phyloP scores from a whole-genome alignment of 495 filamentous ascomycete genomes.

The Cairneyella variabilis region DNA sequence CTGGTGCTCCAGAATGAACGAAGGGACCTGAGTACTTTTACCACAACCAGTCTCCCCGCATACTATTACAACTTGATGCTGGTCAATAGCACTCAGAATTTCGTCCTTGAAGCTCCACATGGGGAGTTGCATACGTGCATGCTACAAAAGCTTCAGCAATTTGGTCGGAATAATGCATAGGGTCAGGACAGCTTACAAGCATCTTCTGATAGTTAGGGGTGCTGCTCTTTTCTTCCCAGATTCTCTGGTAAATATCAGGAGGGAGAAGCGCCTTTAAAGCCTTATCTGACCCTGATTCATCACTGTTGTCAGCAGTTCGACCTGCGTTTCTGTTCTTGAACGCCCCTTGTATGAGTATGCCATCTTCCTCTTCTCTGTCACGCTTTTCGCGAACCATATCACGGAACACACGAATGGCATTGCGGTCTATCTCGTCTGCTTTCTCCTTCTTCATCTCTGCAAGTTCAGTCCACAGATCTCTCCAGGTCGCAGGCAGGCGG shows the following conservation, averaged over 20 bases:
- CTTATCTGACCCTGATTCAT: constrained; percentile 38
- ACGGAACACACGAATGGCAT: constrained; percentile 56
- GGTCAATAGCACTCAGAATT: constrained; percentile 67
- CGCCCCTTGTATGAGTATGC: constrained; percentile 66
- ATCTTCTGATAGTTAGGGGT: constrained; percentile 57
- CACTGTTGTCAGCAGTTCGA: constrained; percentile 39
- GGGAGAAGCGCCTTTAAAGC: constrained; percentile 27
- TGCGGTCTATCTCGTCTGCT: constrained; percentile 64
- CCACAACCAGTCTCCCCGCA: constrained; percentile 95
- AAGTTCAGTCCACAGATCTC: constrained; percentile 82
- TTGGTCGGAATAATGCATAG: neutral
- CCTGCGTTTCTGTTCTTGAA: constrained; percentile 62
- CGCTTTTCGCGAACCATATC: constrained; percentile 53
- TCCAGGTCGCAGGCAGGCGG: constrained; percentile 73
- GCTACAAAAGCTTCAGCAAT: constrained; percentile 14
- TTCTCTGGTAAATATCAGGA: constrained; percentile 48
- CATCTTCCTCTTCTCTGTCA: constrained; percentile 62
- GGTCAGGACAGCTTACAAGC: constrained; percentile 33
- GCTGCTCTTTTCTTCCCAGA: constrained; percentile 68
- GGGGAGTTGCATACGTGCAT: constrained; percentile 68
- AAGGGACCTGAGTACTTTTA: constrained; percentile 94
- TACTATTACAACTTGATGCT: constrained; percentile 79
- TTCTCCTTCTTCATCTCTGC: constrained; percentile 63
- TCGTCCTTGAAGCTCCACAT: constrained; percentile 83
- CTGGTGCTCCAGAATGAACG: constrained; percentile 86